Evolutionary conservation across 2,329 filamentous ascomycete genomes (phyloP).

Genomic region (Diatrype stigma): DNA sequence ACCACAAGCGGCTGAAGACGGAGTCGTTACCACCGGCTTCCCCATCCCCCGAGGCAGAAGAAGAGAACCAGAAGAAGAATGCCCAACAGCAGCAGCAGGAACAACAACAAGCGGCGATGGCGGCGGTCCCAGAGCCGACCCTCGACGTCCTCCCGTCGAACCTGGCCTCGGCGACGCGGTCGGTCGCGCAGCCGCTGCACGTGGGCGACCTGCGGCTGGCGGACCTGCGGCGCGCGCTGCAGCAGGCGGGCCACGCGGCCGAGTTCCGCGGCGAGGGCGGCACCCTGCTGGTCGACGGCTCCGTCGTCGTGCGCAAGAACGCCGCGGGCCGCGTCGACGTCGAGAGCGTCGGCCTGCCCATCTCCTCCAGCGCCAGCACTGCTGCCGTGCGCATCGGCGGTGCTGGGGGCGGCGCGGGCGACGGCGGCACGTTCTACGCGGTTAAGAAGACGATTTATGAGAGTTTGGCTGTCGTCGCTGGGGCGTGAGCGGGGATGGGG

Average conservation of each 20-base stretch:
- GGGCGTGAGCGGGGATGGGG: conserved; percentile 48
- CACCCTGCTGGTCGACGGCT: conserved; percentile 81
- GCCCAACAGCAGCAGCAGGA: conserved; percentile 5
- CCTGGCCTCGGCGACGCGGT: conserved; percentile 68
- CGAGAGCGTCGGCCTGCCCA: conserved; percentile 65
- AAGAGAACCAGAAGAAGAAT: not conserved
- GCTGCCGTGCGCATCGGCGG: conserved; percentile 31
- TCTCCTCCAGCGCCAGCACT: conserved; percentile 34
- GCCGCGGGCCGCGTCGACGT: conserved; percentile 84
- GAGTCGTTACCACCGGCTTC: conserved; percentile 26
- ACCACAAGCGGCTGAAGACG: conserved; percentile 44
- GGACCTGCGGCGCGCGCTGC: conserved; percentile 81
- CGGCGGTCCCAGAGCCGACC: conserved; percentile 36
- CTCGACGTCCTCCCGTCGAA: conserved; percentile 52
- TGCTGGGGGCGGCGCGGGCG: conserved; percentile 52
- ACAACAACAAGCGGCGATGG: conserved; percentile 14
- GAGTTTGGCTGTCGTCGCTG: conserved; percentile 84
- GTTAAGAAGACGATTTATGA: conserved; percentile 92
- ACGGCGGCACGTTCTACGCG: conserved; percentile 72
- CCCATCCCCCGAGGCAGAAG: conserved; percentile 3
- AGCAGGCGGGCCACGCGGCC: conserved; percentile 74
- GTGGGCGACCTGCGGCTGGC: conserved; percentile 89
- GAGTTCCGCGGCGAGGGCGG: conserved; percentile 95
- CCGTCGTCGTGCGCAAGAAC: conserved; percentile 84
- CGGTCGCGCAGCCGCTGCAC: conserved; percentile 81